phyloP scores from a whole-genome alignment of 2,329 filamentous ascomycete species.

The Neopestalotiopsis sp. region DNA sequence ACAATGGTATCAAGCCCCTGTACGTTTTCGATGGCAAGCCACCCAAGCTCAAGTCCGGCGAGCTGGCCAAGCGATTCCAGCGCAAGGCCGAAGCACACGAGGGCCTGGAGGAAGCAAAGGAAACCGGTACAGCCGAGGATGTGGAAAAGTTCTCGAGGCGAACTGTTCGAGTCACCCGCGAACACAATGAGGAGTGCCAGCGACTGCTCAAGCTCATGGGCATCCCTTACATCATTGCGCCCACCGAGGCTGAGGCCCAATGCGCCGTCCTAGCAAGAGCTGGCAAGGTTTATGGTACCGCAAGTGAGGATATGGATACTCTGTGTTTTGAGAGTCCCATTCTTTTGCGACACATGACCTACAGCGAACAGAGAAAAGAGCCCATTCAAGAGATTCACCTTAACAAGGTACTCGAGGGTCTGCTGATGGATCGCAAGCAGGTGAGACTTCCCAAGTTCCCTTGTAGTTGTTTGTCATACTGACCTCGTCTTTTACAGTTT shows the following conservation, averaged over 20 bases:
- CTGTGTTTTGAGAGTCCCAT: conserved; percentile 94
- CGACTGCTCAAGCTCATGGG: conserved; percentile 92
- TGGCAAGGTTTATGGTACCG: conserved; percentile 95
- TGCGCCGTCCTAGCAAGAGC: conserved; percentile 88
- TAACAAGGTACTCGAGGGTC: conserved; percentile 82
- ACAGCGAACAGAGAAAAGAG: conserved; percentile 96
- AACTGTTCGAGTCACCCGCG: conserved; percentile 91
- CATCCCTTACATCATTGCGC: conserved; percentile 91
- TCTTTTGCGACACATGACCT: conserved; percentile 89
- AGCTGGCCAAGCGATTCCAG: conserved; percentile 94
- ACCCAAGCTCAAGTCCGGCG: conserved; percentile 95
- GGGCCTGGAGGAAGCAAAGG: conserved; percentile 91
- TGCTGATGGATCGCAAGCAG: conserved; percentile 87
- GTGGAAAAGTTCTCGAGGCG: conserved; percentile 95
- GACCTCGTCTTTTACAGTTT: conserved; percentile 62
- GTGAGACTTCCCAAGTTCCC: conserved; percentile 46
- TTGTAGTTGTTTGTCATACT: not conserved
- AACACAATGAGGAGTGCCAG: conserved; percentile 97
- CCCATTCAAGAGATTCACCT: conserved; percentile 95
- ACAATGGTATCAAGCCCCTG: conserved; percentile 97
- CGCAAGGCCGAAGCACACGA: conserved; percentile 93
- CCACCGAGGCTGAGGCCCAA: conserved; percentile 96
- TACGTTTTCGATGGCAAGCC: conserved; percentile 98
- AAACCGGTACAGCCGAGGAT: conserved; percentile 96
- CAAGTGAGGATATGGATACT: conserved; percentile 98